These are phyloP conservation scores for Excoecaria cochinchinensis DNA, from an alignment of 345 rosid genomes.

Conservation along the genomic window DNA sequence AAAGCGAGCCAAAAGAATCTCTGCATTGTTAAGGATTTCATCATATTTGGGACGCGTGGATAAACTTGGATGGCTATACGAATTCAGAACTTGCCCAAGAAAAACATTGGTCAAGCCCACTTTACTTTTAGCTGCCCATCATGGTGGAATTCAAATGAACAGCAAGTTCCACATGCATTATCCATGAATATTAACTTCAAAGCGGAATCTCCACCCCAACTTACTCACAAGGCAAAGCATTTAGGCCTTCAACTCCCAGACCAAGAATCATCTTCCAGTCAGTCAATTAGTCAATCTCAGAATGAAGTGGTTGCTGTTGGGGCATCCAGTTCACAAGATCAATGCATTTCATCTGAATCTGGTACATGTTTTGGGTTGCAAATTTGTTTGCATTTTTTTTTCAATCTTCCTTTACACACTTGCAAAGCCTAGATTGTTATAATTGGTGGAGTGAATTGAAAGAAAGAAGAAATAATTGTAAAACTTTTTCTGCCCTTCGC, in stretches of 20 bases:
- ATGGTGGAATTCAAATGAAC: slow-evolving; percentile 42
- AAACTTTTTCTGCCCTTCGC: neutral
- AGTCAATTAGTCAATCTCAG: slow-evolving; percentile 36
- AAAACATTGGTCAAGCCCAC: slow-evolving; percentile 26
- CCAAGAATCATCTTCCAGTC: slow-evolving; percentile 40
- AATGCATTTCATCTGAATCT: slow-evolving; percentile 41
- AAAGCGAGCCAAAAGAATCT: slow-evolving; percentile 18
- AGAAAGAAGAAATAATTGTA: neutral
- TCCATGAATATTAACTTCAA: slow-evolving; percentile 29
- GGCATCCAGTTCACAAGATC: slow-evolving; percentile 40
- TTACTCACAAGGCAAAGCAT: slow-evolving; percentile 28
- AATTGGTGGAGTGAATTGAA: neutral
- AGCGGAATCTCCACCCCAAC: slow-evolving; percentile 27
- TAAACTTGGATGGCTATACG: slow-evolving; percentile 34
- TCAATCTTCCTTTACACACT: neutral
- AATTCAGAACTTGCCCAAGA: slow-evolving; percentile 35
- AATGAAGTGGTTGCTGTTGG: slow-evolving; percentile 29
- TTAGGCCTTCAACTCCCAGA: slow-evolving; percentile 38
- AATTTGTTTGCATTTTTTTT: neutral
- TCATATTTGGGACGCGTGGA: neutral
- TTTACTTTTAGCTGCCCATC: slow-evolving; percentile 27
- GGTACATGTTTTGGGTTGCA: slow-evolving; percentile 29
- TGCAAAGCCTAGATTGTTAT: neutral
- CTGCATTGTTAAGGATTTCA: slow-evolving; percentile 6
- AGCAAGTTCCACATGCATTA: slow-evolving; percentile 18